Conservation (phyloP, 352 stramenopile genomes). For the Globisporangium megalacanthum region DNA sequence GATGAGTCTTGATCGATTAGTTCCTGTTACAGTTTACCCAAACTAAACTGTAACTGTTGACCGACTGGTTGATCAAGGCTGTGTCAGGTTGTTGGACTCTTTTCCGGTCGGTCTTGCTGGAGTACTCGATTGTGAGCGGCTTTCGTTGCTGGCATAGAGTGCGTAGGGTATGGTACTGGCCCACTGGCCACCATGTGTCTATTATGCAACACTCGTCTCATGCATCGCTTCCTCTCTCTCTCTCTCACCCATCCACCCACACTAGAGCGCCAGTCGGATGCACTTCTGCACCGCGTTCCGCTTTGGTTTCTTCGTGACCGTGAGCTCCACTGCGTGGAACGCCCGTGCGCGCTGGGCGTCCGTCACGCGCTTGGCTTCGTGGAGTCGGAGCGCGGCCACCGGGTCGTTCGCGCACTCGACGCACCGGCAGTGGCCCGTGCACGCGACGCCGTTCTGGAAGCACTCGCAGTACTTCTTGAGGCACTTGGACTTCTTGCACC, state of each 20-base stretch:
- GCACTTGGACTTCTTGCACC: slow-evolving; percentile 97
- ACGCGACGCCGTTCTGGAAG: slow-evolving; percentile 92
- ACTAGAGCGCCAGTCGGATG: slow-evolving; percentile 29
- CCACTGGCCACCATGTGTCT: too few species aligned
- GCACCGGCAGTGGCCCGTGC: slow-evolving; percentile 93
- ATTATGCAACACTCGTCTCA: too few species aligned
- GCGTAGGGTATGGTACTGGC: too few species aligned
- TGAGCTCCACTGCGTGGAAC: slow-evolving; percentile 61
- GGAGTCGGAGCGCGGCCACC: slow-evolving; percentile 24
- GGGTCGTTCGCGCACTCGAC: slow-evolving; percentile 92
- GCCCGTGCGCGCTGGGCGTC: slow-evolving; percentile 1
- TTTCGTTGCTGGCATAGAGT: too few species aligned
- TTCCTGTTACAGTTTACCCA: too few species aligned
- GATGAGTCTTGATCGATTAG: too few species aligned
- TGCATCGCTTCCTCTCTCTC: neutral
- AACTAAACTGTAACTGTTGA: too few species aligned
- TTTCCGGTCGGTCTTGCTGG: too few species aligned
- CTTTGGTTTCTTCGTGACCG: slow-evolving; percentile 66
- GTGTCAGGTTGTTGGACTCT: too few species aligned
- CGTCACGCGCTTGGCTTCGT: slow-evolving; percentile 18
- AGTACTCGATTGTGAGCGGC: too few species aligned
- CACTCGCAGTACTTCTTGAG: slow-evolving; percentile 99
- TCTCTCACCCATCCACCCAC: neutral
- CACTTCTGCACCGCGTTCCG: slow-evolving; percentile 56
- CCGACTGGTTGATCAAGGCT: too few species aligned